Percentiles rank a stretch among this genome's conserved stretches.
Conservation (phyloP, 2,329 filamentous ascomycete genomes). For the Tolypocladium guangdongense region DNA sequence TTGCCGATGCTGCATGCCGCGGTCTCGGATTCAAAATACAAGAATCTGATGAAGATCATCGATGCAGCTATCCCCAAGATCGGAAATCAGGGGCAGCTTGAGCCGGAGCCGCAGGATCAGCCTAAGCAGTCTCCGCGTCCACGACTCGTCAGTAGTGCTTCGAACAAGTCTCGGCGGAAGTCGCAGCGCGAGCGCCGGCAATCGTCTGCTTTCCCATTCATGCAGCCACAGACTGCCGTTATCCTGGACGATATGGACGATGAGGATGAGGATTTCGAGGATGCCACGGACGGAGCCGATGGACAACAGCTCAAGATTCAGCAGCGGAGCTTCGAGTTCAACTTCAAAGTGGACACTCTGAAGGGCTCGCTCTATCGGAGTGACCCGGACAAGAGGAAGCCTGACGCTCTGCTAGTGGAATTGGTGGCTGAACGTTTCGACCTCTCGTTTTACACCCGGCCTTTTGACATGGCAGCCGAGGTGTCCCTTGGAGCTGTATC, state of each 20-base stretch:
- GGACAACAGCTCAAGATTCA: conserved; percentile 59
- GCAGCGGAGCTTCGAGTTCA: conserved; percentile 90
- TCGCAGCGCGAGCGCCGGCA: conserved; percentile 39
- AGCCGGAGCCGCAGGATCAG: conserved; percentile 14
- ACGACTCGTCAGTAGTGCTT: conserved; percentile 33
- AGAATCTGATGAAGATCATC: conserved; percentile 89
- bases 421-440: conserved; percentile 82
- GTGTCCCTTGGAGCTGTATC: conserved; percentile 78
- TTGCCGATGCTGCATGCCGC: conserved; percentile 85
- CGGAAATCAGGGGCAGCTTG: conserved; percentile 24
- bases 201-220: conserved; percentile 65
- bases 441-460: conserved; percentile 76
- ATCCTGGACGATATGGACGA: conserved; percentile 69
- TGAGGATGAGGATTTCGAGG: conserved; percentile 55
- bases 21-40: conserved; percentile 93
- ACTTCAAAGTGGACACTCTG: conserved; percentile 88
- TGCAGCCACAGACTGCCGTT: conserved; percentile 62
- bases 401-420: conserved; percentile 78
- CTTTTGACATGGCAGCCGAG: conserved; percentile 88
- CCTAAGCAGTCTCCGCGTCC: conserved; percentile 24
- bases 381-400: conserved; percentile 63
- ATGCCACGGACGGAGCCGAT: conserved; percentile 47
- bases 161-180: conserved; percentile 33
- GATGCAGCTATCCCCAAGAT: conserved; percentile 91
- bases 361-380: conserved; percentile 87